These are phyloP conservation scores for Aquilaria malaccensis DNA, from an alignment of 345 rosid species.

Conservation along the genomic window DNA sequence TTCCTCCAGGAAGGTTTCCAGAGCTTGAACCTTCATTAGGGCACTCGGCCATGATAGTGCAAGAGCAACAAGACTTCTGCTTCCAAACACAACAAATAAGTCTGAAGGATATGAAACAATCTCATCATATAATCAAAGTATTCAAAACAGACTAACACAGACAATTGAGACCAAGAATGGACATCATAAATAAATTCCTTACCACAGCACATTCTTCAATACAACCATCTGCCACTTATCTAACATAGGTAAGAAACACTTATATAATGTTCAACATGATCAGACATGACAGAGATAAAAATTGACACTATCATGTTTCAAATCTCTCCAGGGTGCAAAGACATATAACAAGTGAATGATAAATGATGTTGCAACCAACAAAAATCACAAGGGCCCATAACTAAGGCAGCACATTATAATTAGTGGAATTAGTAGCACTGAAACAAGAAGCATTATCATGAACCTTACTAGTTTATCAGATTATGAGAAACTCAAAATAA, in stretches of 20 bases:
- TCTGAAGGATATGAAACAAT: neutral
- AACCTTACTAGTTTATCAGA: neutral
- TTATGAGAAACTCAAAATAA: neutral
- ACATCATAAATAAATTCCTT: neutral
- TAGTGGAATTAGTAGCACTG: neutral
- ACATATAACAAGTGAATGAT: neutral
- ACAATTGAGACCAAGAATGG: too few relatives aligned
- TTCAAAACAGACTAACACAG: too few relatives aligned
- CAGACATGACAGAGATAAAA: neutral
- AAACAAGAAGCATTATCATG: neutral
- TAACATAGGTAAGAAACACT: neutral
- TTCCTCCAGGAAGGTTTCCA: slow-evolving; percentile 37
- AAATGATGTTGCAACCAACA: neutral
- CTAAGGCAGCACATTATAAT: neutral
- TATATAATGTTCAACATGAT: neutral
- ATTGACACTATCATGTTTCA: neutral
- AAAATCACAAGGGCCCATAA: neutral
- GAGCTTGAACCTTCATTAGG: slow-evolving; percentile 41
- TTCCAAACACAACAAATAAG: neutral
- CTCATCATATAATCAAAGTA: neutral
- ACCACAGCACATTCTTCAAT: neutral
- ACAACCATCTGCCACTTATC: neutral
- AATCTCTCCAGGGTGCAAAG: neutral
- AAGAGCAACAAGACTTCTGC: slow-evolving; percentile 13
- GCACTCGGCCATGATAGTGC: slow-evolving; percentile 45